Evolutionary conservation across 1,139 yeast genomes (phyloP), one percentile per base, ranked within the genome.

Genomic region (Zygoascus meyerae): DNA sequence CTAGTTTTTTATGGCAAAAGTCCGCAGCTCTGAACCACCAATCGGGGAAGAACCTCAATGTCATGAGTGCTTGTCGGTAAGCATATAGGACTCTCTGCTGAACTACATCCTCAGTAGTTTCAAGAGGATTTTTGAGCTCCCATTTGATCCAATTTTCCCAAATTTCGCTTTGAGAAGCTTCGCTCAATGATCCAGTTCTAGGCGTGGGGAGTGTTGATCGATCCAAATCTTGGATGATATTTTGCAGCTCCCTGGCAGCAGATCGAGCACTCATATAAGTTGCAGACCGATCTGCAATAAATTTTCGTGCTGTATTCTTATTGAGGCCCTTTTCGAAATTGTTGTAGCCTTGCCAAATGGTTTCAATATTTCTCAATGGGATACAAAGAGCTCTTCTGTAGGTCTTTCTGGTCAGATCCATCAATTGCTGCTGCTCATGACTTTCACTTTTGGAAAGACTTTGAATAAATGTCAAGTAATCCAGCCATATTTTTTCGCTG

Each of bases 251-350:
- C 36, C 79, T 80, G 51, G 79, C 78, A 69, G 86, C 74, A 0
- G 95, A 78, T 55, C 97, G 74, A 1, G 96, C 94, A 52, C 79
- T 80, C 96, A 90, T 86, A 62, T 89, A 92, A n/a, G 79, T 83
- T 2, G 87, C 81, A 12, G 95, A 83, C 53, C 80, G 75, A 57
- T 90, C 97, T 35, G 86, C 82, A 48, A 90, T 81, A 61, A 84
- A 83, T 63, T 87, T 87, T 59, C 95, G 78, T 2, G 97, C 94
- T 5, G 94, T 85, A 21, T 82, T 71, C 29, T 84, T 73, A 60
- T 83, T 85, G 16, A 83, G 68, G 42, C 79, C 83, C 55, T 81
- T 85, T 64, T 92, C 97, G 81, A 95, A 92, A 50, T 75, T 72
- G 30, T 86, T 83, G 63, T 89, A 92, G 44, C 72, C 80, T 49